phyloP scores from a whole-genome alignment of 768 basidiomycete genomes.

The Pleurotus cornucopiae region DNA sequence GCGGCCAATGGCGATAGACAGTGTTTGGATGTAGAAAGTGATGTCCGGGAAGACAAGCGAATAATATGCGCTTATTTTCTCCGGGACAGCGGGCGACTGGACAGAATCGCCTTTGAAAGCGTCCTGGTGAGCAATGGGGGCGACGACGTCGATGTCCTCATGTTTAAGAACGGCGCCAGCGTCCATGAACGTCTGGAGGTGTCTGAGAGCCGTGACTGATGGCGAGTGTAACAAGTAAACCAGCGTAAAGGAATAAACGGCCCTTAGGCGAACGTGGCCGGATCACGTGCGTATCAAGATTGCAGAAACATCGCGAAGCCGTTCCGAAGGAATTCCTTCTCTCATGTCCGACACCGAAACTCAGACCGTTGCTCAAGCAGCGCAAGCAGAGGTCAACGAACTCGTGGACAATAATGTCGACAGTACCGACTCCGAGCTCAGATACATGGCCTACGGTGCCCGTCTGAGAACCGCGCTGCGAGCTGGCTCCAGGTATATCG shows the following conservation, averaged over 20 bases:
- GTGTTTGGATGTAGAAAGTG: constrained; percentile 96
- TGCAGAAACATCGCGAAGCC: neutral
- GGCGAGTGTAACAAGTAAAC: neutral
- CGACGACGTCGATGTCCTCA: neutral
- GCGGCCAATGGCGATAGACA: constrained; percentile 90
- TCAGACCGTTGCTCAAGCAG: constrained; percentile 29
- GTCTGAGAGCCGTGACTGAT: neutral
- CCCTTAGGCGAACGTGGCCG: constrained; percentile 8
- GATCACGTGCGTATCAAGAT: neutral
- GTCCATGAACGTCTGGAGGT: constrained; percentile 9
- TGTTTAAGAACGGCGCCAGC: constrained; percentile 1
- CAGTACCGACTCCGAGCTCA: constrained; percentile 62
- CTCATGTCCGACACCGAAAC: constrained; percentile 28
- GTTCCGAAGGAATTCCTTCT: constrained; percentile 7
- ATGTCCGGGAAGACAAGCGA: constrained; percentile 91
- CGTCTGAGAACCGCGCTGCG: constrained; percentile 74
- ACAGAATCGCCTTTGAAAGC: constrained; percentile 11
- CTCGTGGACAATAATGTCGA: constrained; percentile 64
- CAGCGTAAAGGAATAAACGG: neutral
- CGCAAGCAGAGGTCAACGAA: constrained; percentile 45
- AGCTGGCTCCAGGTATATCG: constrained; percentile 67
- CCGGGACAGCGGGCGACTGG: constrained; percentile 39
- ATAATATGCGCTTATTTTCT: constrained; percentile 91
- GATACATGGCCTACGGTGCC: constrained; percentile 75
- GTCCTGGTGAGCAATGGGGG: neutral